Evolutionary conservation across 139 green algal genomes (phyloP), one percentile per base, ranked within the genome.

Genomic region (Monoraphidium neglectum): DNA sequence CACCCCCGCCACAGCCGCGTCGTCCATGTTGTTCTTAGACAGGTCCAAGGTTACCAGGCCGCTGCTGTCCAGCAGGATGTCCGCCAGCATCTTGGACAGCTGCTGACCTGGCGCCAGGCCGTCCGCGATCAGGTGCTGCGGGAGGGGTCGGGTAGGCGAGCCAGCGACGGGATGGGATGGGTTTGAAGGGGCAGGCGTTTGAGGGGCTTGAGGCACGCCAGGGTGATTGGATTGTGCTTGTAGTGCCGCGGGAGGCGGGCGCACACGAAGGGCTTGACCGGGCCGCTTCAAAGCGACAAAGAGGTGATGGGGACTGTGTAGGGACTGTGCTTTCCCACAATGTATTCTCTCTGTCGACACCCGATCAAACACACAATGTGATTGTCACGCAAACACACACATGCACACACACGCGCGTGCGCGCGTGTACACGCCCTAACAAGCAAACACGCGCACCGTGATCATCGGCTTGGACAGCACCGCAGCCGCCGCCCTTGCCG

Each of bases 21-120:
- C 81, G 30, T 62, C 60, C 21, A 86, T 30, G 8, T 47, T 32
- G 61, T 86, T 86, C 47, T 62, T 59, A 10, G 65, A 76, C 47
- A 86, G 76, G 56, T 28, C 70, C 13, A 86, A 71, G 2, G 53
- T 60, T 28, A 71, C 35, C 47, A 86, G 76, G 38, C 54, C 49
- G 16, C 49, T 72, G 36, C 71, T 62, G 53, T 83, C 81, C 3
- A 49, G 18, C 16, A 86, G 59, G 21, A 86, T 76, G 59, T 86
- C 81, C 61, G 76, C 60, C 24, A 86, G 71, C 81, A 86, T 86
- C 16, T 38, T 54, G 53, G 57, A 38, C 61, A 86, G 51, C 75
- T 81, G 71, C 1, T 61, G 54, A 15, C 81, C 81, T 65, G 76
- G 66, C 5, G 24, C 32, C 18, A 81, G 53, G 38, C 72, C 66